These are phyloP conservation scores for Saitozyma podzolica DNA, from an alignment of 768 basidiomycete species.

Conservation along the genomic window DNA sequence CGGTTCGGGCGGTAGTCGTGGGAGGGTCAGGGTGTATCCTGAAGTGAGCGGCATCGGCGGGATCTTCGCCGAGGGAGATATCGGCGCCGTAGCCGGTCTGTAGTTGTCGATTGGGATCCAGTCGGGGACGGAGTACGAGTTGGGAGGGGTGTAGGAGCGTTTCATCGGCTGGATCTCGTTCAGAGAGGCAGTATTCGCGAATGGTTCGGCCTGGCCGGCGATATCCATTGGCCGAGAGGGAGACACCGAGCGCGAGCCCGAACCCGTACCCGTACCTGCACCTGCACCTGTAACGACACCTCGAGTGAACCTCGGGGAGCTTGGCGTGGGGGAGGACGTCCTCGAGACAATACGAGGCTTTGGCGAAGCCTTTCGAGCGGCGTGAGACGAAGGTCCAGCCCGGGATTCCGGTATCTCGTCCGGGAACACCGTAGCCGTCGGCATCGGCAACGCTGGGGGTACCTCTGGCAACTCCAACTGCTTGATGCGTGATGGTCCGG, in stretches of 20 bases:
- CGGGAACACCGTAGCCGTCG: slow-evolving; percentile 34
- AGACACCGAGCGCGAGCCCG: no score
- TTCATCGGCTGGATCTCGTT: slow-evolving; percentile 16
- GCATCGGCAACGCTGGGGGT: slow-evolving; percentile 38
- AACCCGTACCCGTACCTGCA: no score
- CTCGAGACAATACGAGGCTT: no score
- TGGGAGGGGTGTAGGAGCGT: slow-evolving; percentile 7
- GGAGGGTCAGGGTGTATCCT: slow-evolving; percentile 32
- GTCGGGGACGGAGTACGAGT: slow-evolving; percentile 17
- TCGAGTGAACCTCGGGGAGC: no score
- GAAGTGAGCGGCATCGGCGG: slow-evolving; percentile 38
- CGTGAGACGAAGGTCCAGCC: neutral
- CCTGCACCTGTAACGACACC: no score
- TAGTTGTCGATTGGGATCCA: slow-evolving; percentile 41
- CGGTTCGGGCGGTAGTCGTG: slow-evolving; percentile 36
- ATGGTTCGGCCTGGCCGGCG: no score
- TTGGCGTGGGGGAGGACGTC: no score
- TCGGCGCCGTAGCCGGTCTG: slow-evolving; percentile 17
- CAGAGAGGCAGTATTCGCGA: slow-evolving; percentile 12
- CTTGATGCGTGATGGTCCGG: slow-evolving; percentile 26
- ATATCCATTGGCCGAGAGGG: no score
- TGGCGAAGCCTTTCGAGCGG: no score
- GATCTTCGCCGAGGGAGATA: slow-evolving; percentile 1
- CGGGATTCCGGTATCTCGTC: slow-evolving; percentile 18
- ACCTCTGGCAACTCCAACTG: slow-evolving; percentile 24